phyloP scores from a whole-genome alignment of 345 rosid species.

The Luvunga scandens region DNA sequence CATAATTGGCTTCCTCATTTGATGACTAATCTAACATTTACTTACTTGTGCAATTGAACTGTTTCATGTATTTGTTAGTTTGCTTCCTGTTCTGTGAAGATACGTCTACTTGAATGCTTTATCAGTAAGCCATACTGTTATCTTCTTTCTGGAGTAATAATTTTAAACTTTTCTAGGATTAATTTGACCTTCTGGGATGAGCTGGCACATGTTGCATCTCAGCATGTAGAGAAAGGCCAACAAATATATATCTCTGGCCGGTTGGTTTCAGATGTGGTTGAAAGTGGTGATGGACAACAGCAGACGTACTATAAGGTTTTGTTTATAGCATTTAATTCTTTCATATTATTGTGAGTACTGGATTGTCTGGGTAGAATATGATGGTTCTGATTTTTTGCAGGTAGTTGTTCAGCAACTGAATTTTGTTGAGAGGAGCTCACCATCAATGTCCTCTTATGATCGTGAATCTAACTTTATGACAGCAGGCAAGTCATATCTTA shows the following conservation, averaged over 20 bases:
- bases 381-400: constrained; percentile 27
- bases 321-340: neutral
- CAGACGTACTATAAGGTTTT: constrained; percentile 59
- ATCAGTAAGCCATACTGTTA: neutral
- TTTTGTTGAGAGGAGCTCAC: constrained; percentile 41
- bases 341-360: neutral
- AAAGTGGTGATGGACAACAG: constrained; percentile 48
- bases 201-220: constrained; percentile 48
- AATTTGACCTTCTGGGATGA: constrained; percentile 70
- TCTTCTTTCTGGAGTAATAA: neutral
- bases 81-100: neutral
- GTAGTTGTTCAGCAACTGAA: constrained; percentile 62
- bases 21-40: neutral
- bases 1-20: neutral
- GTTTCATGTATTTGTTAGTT: neutral
- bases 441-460: constrained; percentile 24
- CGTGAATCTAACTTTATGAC: constrained; percentile 22
- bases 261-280: constrained; percentile 48
- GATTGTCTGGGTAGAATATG: neutral
- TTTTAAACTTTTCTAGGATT: constrained; percentile 35
- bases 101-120: neutral
- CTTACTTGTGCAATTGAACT: neutral
- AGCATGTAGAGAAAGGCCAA: constrained; percentile 55
- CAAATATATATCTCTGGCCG: constrained; percentile 66
- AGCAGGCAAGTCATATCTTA: constrained; percentile 29